These are phyloP conservation scores for Metschnikowia koreensis DNA, from an alignment of 805 yeast species.

Conservation along the genomic window DNA sequence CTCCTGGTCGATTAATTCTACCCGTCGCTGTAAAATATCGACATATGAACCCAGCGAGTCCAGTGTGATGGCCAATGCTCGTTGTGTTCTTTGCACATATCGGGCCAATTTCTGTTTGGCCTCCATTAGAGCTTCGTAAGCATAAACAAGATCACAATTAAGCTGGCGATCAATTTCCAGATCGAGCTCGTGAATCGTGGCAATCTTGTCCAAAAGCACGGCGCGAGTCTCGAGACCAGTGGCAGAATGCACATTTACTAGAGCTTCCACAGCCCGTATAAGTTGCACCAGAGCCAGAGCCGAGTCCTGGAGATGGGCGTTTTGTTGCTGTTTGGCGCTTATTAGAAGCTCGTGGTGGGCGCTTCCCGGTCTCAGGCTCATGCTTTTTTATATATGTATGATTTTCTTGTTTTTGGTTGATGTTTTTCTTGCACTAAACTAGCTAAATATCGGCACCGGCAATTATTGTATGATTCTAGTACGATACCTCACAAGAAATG, in stretches of 20 bases:
- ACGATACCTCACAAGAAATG: too few species aligned
- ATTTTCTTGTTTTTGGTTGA: too few species aligned
- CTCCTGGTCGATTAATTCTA: constrained; percentile 71
- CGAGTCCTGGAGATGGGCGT: constrained; percentile 26
- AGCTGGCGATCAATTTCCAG: constrained; percentile 37
- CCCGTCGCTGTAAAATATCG: constrained; percentile 32
- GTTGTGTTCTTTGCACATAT: constrained; percentile 6
- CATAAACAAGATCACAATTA: constrained; percentile 29
- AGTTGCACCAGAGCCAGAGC: constrained; percentile 28
- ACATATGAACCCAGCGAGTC: constrained; percentile 11
- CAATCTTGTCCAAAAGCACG: constrained; percentile 32
- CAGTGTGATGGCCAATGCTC: constrained; percentile 12
- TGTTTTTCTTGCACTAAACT: too few species aligned
- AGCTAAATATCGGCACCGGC: too few species aligned
- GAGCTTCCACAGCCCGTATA: constrained; percentile 20
- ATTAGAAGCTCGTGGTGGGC: constrained; percentile 22
- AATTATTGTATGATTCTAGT: too few species aligned
- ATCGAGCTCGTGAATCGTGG: constrained; percentile 41
- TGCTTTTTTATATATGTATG: not conserved
- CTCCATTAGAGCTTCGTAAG: constrained; percentile 15
- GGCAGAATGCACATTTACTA: constrained; percentile 28
- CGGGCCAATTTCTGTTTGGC: constrained; percentile 13
- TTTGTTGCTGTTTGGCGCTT: constrained; percentile 37
- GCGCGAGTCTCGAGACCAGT: constrained; percentile 10
- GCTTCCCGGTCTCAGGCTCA: not conserved